A percentile compares a stretch with the other conserved stretches of the same genome.
Evolutionary conservation across 306 rosid genomes (phyloP).

Genomic region (Argentina anserina): DNA sequence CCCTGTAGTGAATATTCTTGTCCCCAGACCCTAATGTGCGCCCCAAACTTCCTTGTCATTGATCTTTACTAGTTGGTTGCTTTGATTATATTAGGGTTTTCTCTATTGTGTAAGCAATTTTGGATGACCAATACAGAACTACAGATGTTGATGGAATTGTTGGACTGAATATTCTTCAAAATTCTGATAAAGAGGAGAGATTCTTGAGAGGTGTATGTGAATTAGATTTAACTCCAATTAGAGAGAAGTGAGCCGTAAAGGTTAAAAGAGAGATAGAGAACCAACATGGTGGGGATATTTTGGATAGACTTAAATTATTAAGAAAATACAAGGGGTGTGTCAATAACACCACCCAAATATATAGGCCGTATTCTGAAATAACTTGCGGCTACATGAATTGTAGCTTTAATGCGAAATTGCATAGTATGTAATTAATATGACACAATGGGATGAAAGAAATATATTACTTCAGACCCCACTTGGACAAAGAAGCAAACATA

Average conservation of each 20-base stretch:
- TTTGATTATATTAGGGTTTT: neutral
- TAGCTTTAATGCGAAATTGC: neutral
- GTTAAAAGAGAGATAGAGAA: too few relatives aligned
- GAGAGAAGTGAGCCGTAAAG: too few relatives aligned
- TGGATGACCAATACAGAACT: too few relatives aligned
- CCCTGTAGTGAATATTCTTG: neutral
- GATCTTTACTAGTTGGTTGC: neutral
- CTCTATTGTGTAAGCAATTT: neutral
- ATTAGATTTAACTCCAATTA: too few relatives aligned
- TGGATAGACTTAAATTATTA: too few relatives aligned
- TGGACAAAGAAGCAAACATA: conserved; percentile 33
- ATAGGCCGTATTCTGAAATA: neutral
- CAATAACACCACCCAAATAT: too few relatives aligned
- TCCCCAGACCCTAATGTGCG: neutral
- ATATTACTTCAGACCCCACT: neutral
- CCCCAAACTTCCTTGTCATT: neutral
- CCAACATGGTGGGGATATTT: too few relatives aligned
- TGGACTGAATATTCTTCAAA: too few relatives aligned
- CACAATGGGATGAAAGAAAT: neutral
- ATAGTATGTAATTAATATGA: neutral
- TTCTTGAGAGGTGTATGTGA: too few relatives aligned
- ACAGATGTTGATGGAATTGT: too few relatives aligned
- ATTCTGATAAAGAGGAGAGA: too few relatives aligned
- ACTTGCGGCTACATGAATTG: neutral
- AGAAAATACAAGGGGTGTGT: too few relatives aligned